Conservation (phyloP, 129 eudicot genomes). For the Oenanthe sinensis region DNA sequence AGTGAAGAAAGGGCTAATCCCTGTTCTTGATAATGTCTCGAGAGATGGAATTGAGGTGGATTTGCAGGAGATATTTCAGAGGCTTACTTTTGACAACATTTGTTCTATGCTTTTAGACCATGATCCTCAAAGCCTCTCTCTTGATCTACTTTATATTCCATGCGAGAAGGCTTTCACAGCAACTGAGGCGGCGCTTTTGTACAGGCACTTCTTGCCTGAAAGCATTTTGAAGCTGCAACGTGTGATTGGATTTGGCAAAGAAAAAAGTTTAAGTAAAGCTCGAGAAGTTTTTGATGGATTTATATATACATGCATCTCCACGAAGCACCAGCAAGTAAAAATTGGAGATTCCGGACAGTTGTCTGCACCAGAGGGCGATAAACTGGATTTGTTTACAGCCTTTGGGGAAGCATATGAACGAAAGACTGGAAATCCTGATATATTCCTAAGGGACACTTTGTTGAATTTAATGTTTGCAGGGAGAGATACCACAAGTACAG, state of each 20-base stretch:
- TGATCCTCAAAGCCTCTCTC: constrained; percentile 34
- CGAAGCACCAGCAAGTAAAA: not conserved
- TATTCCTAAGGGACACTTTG: constrained; percentile 31
- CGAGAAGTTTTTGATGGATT: constrained; percentile 27
- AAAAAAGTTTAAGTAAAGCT: constrained; percentile 33
- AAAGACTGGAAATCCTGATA: constrained; percentile 7
- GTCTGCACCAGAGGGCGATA: not conserved
- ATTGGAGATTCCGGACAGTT: too few relatives aligned
- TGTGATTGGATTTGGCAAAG: constrained; percentile 41
- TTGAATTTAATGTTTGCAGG: constrained; percentile 49
- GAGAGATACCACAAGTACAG: constrained; percentile 48
- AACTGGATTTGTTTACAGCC: constrained; percentile 13
- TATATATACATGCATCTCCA: constrained; percentile 15
- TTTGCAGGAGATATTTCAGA: constrained; percentile 44
- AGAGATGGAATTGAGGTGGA: constrained; percentile 16
- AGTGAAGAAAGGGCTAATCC: constrained; percentile 32
- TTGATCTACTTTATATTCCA: constrained; percentile 24
- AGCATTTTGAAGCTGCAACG: constrained; percentile 36
- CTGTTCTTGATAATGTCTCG: constrained; percentile 20
- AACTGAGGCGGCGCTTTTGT: constrained; percentile 29
- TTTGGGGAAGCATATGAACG: constrained; percentile 11
- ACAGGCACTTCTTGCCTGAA: constrained; percentile 42
- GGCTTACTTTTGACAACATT: constrained; percentile 39
- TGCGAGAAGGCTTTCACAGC: constrained; percentile 35
- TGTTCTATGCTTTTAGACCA: constrained; percentile 24